Percentiles rank a stretch among this genome's conserved stretches.
These are phyloP conservation scores for Podila verticillata DNA, from an alignment of 192 early-diverging fungal species.

Conservation along the genomic window DNA sequence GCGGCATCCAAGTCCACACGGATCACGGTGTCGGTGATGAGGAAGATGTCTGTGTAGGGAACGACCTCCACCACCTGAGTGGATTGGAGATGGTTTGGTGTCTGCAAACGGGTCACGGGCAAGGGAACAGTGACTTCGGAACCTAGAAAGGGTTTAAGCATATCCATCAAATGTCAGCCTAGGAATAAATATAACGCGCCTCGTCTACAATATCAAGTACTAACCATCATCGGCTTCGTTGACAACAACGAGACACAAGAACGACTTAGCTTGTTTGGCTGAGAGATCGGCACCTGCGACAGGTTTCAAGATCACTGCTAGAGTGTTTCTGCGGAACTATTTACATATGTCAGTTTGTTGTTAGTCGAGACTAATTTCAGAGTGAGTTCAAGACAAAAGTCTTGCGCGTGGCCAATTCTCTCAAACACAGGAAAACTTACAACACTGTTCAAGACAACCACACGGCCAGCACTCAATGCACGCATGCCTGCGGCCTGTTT, in stretches of 20 bases:
- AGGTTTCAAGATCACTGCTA: slow-evolving; percentile 69
- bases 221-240: slow-evolving; percentile 7
- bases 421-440: slow-evolving; percentile 27
- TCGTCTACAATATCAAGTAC: neutral
- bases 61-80: slow-evolving; percentile 29
- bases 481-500: slow-evolving; percentile 66
- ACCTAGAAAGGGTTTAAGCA: slow-evolving; percentile 11
- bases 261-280: slow-evolving; percentile 47
- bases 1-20: slow-evolving; percentile 19
- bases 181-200: no score
- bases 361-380: neutral
- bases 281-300: slow-evolving; percentile 49
- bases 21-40: slow-evolving; percentile 20
- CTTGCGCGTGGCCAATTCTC: no score
- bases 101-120: slow-evolving; percentile 28
- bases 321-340: slow-evolving; percentile 72
- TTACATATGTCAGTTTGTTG: neutral
- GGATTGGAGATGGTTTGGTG: slow-evolving; percentile 18
- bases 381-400: no score
- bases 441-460: slow-evolving; percentile 80
- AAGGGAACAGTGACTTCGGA: slow-evolving; percentile 26
- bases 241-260: slow-evolving; percentile 44
- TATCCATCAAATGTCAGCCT: neutral
- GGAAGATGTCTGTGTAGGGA: slow-evolving; percentile 36
- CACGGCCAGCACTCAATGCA: slow-evolving; percentile 74